Conservation (phyloP, 129 eudicot species). For the Tagetes erecta region DNA sequence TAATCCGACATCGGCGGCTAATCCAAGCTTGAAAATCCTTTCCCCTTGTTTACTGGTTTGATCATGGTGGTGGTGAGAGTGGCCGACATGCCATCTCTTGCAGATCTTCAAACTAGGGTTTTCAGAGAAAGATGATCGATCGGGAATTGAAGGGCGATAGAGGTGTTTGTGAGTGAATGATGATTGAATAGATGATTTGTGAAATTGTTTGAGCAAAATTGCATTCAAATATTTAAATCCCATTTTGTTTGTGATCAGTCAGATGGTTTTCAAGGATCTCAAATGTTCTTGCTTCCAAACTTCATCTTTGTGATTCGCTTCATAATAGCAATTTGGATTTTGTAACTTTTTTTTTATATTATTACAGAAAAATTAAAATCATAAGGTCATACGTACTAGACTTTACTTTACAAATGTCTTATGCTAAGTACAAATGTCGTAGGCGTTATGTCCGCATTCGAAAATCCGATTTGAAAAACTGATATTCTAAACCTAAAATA, state of each 20-base stretch:
- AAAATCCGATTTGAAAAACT: no score
- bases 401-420: no score
- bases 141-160: conserved; percentile 28
- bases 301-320: conserved; percentile 18
- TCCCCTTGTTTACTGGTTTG: conserved; percentile 66
- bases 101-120: conserved; percentile 47
- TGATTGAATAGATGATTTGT: conserved; percentile 34
- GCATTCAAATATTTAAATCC: conserved; percentile 45
- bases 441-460: no score
- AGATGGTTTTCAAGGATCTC: conserved; percentile 13
- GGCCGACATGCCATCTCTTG: conserved; percentile 79
- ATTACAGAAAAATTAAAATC: no score
- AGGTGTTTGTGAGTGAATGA: conserved; percentile 15
- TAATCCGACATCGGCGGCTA: conserved; percentile 79
- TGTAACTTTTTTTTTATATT: not conserved
- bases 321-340: not conserved
- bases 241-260: conserved; percentile 31
- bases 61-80: conserved; percentile 55
- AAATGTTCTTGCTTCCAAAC: not conserved
- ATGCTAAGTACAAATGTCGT: no score
- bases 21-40: conserved; percentile 74
- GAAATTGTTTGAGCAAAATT: conserved; percentile 29
- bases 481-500: no score
- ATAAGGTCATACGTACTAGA: no score
- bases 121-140: conserved; percentile 25